phyloP scores from a whole-genome alignment of 2,329 filamentous ascomycete genomes.

The Lasiodiplodia theobromae region DNA sequence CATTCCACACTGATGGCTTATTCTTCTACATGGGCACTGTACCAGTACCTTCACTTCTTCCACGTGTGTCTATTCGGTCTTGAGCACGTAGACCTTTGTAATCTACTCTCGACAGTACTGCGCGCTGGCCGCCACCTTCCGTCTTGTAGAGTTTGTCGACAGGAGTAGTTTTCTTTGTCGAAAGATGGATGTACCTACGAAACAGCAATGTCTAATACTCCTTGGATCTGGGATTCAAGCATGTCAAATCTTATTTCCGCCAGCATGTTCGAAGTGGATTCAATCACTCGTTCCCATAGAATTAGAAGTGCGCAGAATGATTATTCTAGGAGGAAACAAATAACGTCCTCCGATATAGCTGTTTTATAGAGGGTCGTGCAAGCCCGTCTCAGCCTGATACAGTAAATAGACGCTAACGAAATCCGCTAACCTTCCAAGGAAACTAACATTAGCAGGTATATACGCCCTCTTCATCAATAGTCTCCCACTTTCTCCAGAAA shows the following conservation, averaged over 20 bases:
- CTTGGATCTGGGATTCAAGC: not conserved
- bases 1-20: constrained; percentile 11
- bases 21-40: constrained; percentile 2
- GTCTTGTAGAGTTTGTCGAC: constrained; percentile 19
- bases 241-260: not conserved
- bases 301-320: too few relatives aligned
- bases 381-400: too few relatives aligned
- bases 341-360: too few relatives aligned
- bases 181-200: constrained; percentile 17
- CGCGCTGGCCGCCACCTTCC: constrained; percentile 16
- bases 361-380: too few relatives aligned
- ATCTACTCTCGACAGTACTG: constrained; percentile 26
- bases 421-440: too few relatives aligned
- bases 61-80: constrained; percentile 4
- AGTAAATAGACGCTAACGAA: too few relatives aligned
- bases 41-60: constrained; percentile 16
- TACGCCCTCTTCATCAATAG: too few relatives aligned
- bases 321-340: too few relatives aligned
- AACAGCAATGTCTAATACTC: constrained; percentile 24
- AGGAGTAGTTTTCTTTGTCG: constrained; percentile 1
- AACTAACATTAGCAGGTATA: too few relatives aligned
- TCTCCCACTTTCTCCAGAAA: not conserved
- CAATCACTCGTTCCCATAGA: not conserved
- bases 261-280: not conserved
- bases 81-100: constrained; percentile 21